Base-by-base conservation (phyloP, 768 basidiomycete genomes). In the Crepidotus variabilis region DNA sequence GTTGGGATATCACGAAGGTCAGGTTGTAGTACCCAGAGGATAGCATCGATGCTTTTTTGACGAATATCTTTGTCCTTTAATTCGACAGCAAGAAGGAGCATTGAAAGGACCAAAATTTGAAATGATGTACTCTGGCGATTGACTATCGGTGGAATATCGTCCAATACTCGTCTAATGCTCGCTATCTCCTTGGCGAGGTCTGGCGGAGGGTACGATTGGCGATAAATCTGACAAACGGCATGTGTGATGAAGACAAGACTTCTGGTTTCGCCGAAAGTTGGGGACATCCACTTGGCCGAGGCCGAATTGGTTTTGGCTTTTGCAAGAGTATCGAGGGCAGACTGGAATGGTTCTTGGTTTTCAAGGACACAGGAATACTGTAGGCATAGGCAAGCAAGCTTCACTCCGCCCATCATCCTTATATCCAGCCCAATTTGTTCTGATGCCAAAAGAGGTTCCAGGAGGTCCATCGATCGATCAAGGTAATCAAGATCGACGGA, bases 181-280 rank as follows among this genome's bases (percentile, higher is more conserved):
- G 14, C 20, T 21, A 49, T n/a, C 7, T 14, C n/a, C 21, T 14
- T 21, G 21, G 47, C 13, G 24, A 49, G 16, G 47, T 20, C 47
- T 23, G 4, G 4, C 21, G 47, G 20, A 13, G 47, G 47, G 39
- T 5, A 43, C 5, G 39, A 43, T 20, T 14, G 18, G 39, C 13
- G 39, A 11, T 43, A 43, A 20, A 16, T 16, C 18, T 16, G 14
- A 14, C 5, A 43, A 14, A 43, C 39, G 24, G 54, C 36, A 51
- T 57, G 51, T 11, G 47, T 47, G 34, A 60, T 13, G 11, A 60
- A 36, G 32, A 60, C 5, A 22, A 56, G 22, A 16, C 51, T 57
- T 21, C 55, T 56, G 36, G 55, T 57, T 7, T 24, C 21, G 24
- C 53, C 53, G 18, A 54, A 54, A 23, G 32, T 45, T 20, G 39